phyloP scores from a whole-genome alignment of 345 rosid species.

The Syzygium grande region DNA sequence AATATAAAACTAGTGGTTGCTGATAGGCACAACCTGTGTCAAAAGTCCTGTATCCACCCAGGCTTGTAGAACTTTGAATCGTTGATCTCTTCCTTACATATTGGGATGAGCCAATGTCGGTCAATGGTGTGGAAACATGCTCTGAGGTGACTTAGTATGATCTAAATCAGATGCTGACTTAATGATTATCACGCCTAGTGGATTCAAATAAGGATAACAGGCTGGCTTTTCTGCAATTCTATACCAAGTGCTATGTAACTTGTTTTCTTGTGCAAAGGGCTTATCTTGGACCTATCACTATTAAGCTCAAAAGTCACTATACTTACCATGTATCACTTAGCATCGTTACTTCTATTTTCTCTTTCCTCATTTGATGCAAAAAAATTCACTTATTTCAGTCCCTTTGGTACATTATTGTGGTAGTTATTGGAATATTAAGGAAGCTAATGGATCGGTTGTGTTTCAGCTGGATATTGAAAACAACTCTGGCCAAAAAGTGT shows the following conservation, averaged over 20 bases:
- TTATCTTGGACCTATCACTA: background rate
- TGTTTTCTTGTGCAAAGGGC: background rate
- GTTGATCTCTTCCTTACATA: background rate
- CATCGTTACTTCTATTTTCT: background rate
- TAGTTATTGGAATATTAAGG: background rate
- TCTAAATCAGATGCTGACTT: background rate
- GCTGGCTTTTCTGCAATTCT: background rate
- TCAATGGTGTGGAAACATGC: background rate
- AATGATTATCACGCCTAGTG: background rate
- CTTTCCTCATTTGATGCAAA: background rate
- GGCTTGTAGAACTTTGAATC: background rate
- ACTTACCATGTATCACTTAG: background rate
- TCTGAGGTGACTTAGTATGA: background rate
- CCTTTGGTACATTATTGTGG: background rate
- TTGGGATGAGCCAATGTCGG: background rate
- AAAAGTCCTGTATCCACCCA: background rate
- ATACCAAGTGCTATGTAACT: background rate
- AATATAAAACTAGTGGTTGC: background rate
- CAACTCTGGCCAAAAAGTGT: slow-evolving; percentile 71
- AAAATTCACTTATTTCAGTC: background rate
- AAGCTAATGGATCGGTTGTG: background rate
- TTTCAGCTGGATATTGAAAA: slow-evolving; percentile 91
- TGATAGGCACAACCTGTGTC: background rate
- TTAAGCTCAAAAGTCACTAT: background rate
- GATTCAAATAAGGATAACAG: background rate